Evolutionary conservation across 192 early-diverging fungal genomes (phyloP).

Genomic region (Coemansia sp.): DNA sequence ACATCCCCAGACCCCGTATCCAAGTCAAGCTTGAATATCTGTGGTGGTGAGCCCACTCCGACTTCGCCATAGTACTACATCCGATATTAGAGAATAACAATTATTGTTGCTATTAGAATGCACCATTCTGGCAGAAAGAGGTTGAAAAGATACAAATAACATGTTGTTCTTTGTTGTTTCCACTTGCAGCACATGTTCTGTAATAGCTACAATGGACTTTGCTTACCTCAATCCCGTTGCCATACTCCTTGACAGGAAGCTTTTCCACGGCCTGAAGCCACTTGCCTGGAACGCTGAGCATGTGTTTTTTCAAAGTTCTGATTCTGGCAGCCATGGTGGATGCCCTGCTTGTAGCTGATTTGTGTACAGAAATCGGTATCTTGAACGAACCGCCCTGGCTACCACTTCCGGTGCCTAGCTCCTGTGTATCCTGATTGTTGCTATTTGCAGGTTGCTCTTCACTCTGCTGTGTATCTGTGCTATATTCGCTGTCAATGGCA

Average conservation of each 20-base stretch:
- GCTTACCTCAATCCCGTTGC: slow-evolving; percentile 53
- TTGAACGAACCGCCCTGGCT: slow-evolving; percentile 20
- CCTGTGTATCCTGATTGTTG: background rate
- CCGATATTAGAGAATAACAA: background rate
- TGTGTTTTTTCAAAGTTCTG: slow-evolving; percentile 42
- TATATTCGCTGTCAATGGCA: slow-evolving; percentile 3
- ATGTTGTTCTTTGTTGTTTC: background rate
- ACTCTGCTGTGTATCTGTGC: background rate
- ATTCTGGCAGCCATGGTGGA: slow-evolving; percentile 46
- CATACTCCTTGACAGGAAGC: slow-evolving; percentile 51
- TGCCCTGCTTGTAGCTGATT: slow-evolving; percentile 25
- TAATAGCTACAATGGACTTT: background rate
- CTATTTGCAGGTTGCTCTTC: background rate
- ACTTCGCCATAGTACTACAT: slow-evolving; percentile 68
- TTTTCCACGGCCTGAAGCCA: slow-evolving; percentile 45
- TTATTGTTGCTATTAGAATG: background rate
- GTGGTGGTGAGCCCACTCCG: slow-evolving; percentile 65
- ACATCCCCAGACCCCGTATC: slow-evolving; percentile 75
- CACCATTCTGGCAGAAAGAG: background rate
- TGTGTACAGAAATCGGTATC: slow-evolving; percentile 44
- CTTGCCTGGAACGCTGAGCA: slow-evolving; percentile 47
- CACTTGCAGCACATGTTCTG: background rate
- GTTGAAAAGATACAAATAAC: background rate
- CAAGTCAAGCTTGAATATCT: slow-evolving; percentile 68
- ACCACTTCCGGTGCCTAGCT: slow-evolving; percentile 4